These are phyloP conservation scores for Sicyos baderoa DNA, from an alignment of 306 rosid species.

Conservation along the genomic window DNA sequence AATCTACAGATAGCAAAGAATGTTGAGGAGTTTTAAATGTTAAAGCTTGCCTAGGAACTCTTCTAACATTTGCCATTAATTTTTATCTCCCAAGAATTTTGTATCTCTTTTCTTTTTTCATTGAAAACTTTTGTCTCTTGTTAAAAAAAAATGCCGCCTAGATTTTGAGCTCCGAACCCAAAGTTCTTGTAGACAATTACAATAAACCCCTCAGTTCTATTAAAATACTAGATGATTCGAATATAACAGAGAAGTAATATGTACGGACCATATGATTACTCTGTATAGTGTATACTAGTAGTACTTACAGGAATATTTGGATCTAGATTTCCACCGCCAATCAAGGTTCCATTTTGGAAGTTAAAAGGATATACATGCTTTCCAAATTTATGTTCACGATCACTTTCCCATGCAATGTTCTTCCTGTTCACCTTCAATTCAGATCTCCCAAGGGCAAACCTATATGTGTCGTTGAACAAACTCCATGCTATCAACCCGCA, in stretches of 20 bases:
- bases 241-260: not conserved
- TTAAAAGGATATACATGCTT: slow-evolving; percentile 81
- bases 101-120: not conserved
- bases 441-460: slow-evolving; percentile 53
- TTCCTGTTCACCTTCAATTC: slow-evolving; percentile 65
- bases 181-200: not conserved
- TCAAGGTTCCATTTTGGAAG: slow-evolving; percentile 84
- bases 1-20: not conserved
- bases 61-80: not conserved
- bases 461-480: slow-evolving; percentile 76
- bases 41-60: not conserved
- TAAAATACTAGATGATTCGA: not conserved
- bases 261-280: not conserved
- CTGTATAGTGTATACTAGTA: slow-evolving; percentile 19
- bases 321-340: slow-evolving; percentile 76
- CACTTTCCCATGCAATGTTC: slow-evolving; percentile 94
- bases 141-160: not conserved
- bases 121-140: not conserved
- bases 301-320: slow-evolving; percentile 69
- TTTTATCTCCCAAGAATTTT: not conserved
- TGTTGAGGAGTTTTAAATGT: not conserved
- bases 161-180: not conserved
- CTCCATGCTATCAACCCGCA: slow-evolving; percentile 98
- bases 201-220: not conserved
- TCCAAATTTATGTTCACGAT: slow-evolving; percentile 78